These are phyloP conservation scores for Neonothopanus nambi DNA, from an alignment of 1,284 basidiomycete genomes.

Conservation along the genomic window DNA sequence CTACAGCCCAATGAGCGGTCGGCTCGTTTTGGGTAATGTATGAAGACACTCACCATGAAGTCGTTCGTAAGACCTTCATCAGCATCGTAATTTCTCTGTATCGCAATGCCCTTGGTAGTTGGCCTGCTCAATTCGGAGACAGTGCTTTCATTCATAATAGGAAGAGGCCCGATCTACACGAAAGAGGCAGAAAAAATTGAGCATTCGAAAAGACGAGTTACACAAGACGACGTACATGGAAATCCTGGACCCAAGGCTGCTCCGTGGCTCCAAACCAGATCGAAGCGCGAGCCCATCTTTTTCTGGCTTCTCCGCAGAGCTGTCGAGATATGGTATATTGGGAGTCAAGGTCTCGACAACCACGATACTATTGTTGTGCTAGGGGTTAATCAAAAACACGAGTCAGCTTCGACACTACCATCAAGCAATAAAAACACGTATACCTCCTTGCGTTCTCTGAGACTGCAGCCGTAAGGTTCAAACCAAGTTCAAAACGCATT, in stretches of 20 bases:
- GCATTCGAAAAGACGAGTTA: too few relatives aligned
- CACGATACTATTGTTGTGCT: slow-evolving; percentile 23
- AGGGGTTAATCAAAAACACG: too few relatives aligned
- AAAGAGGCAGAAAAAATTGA: not conserved
- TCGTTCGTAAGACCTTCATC: slow-evolving; percentile 17
- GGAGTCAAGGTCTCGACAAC: slow-evolving; percentile 20
- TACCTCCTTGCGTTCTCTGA: too few relatives aligned
- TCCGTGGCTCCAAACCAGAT: slow-evolving; percentile 21
- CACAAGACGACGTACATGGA: slow-evolving; percentile 12
- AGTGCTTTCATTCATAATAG: slow-evolving; percentile 17
- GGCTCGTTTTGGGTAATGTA: too few relatives aligned
- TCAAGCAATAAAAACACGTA: too few relatives aligned
- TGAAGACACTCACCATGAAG: slow-evolving; percentile 17
- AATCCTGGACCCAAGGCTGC: slow-evolving; percentile 22
- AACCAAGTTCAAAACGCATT: too few relatives aligned
- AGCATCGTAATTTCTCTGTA: too few relatives aligned
- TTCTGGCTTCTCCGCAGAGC: slow-evolving; percentile 10
- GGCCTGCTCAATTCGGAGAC: slow-evolving; percentile 20
- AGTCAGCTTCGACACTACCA: too few relatives aligned
- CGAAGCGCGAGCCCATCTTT: slow-evolving; percentile 19
- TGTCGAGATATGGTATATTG: slow-evolving; percentile 20
- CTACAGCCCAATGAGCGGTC: too few relatives aligned
- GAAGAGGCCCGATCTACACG: slow-evolving; percentile 17
- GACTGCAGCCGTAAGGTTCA: too few relatives aligned
- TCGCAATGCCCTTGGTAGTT: slow-evolving; percentile 21